Percentiles rank a stretch among this genome's conserved stretches.
phyloP scores from a whole-genome alignment of 352 stramenopile genomes.

The Phytopythium ostracodes region DNA sequence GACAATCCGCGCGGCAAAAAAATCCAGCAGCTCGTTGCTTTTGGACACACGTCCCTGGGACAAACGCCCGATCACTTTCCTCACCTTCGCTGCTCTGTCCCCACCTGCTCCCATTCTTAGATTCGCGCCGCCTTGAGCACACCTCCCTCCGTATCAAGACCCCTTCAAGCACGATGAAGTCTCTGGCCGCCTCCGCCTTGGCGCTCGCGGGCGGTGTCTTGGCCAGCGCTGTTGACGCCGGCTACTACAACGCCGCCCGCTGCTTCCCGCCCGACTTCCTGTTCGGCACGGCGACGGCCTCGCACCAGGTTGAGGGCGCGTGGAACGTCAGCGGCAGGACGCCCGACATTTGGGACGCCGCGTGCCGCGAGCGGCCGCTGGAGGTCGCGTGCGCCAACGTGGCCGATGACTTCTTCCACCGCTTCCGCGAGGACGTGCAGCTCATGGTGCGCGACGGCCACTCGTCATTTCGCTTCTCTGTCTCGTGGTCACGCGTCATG shows the following conservation, averaged over 20 bases:
- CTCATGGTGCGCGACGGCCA: slow-evolving; percentile 84
- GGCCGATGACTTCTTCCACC: slow-evolving; percentile 89
- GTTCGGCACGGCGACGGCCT: slow-evolving; percentile 1
- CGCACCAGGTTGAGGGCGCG: slow-evolving; percentile 7
- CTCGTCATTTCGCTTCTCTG: slow-evolving; percentile 85
- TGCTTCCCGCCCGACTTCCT: slow-evolving; percentile 2
- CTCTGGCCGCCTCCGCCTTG: background rate
- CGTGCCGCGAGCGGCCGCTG: background rate
- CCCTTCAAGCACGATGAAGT: background rate
- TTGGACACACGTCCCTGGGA: background rate
- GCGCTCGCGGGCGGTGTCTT: background rate
- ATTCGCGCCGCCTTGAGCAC: background rate
- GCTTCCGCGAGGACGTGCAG: slow-evolving; percentile 85
- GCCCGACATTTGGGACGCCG: slow-evolving; percentile 1
- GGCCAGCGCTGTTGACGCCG: background rate
- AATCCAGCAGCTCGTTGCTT: background rate
- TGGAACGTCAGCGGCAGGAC: background rate
- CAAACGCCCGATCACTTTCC: background rate
- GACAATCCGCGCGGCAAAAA: background rate
- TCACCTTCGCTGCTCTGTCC: background rate
- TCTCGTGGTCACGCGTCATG: slow-evolving; percentile 89
- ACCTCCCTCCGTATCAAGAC: background rate
- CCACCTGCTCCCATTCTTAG: background rate
- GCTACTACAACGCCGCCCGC: background rate
- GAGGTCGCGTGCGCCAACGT: slow-evolving; percentile 3